Evolutionary conservation across 371 early-diverging fungal genomes (phyloP), one percentile per base, ranked within the genome.

Genomic region (Vairimorpha necatrix): DNA sequence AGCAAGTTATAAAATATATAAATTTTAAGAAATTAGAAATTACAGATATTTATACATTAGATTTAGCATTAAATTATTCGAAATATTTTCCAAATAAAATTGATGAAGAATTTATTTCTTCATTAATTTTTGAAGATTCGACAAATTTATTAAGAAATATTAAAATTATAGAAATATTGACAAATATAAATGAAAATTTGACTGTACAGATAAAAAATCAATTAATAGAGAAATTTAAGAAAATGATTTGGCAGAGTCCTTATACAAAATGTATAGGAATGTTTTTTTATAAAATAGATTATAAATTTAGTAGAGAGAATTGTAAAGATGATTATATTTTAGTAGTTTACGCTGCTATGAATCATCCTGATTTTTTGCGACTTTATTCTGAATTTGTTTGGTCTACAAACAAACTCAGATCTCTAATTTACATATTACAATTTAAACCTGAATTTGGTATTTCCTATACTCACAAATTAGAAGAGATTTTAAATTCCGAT

Each of bases 241-340:
- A 48, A 30, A 20, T 79, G 22, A 38, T 79, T 26, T 53, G 36
- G 4, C 62, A 70, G 3, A 39, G 26, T 9, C 62, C 65, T 36
- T 75, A 79, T 63, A 67, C 67, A 53, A 73, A 56, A 22, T 34
- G 30, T 48, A 68, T 74, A 38, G 79, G 79, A 39, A 50, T 22
- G 56, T 62, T 70, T 22, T 70, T 70, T 20, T 63, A 62, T 42
- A 38, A 47, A 28, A 24, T 69, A 4, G 33, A 39, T 3, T 61
- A 67, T 62, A 20, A 2, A 32, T 50, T 33, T 1, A 62, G 60
- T 28, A 28, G 14, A 3, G 24, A 39, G 36, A 36, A 22, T 7
- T n/a, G 46, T 34, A 61, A 66, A 20, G 48, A 36, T 0, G 74
- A 74, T 30, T 66, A 74, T 39, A 20, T 42, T 36, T 28, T 74